phyloP scores from a whole-genome alignment of 2,329 filamentous ascomycete species.

The Trichoderma guizhouense region DNA sequence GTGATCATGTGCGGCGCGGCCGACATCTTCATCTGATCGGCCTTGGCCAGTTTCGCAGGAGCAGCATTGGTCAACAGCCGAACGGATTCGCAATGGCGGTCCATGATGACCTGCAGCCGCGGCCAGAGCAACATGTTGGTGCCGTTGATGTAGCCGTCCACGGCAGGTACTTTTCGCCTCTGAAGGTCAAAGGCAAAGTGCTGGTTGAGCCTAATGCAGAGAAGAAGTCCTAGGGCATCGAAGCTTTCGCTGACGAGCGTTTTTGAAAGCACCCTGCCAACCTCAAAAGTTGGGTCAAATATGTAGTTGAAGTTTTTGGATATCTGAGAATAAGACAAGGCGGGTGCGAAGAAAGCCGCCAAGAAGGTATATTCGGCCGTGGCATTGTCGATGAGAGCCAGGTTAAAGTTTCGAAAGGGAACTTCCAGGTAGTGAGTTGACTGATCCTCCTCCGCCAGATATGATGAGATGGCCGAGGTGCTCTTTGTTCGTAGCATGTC shows the following conservation, averaged over 20 bases:
- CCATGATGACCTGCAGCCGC: constrained; percentile 89
- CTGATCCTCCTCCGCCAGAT: constrained; percentile 87
- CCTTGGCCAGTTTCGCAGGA: constrained; percentile 37
- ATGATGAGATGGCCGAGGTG: constrained; percentile 76
- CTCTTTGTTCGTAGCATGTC: constrained; percentile 74
- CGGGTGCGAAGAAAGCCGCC: constrained; percentile 80
- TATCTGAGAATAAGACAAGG: constrained; percentile 70
- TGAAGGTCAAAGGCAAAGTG: constrained; percentile 93
- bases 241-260: constrained; percentile 71
- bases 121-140: constrained; percentile 97
- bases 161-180: constrained; percentile 80
- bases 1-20: constrained; percentile 88
- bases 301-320: constrained; percentile 82
- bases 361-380: constrained; percentile 94
- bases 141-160: constrained; percentile 89
- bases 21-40: constrained; percentile 59
- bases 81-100: constrained; percentile 85
- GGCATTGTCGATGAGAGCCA: constrained; percentile 89
- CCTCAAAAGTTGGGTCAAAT: constrained; percentile 83
- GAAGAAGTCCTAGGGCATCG: constrained; percentile 80
- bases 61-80: constrained; percentile 59
- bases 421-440: constrained; percentile 82
- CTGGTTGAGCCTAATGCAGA: constrained; percentile 93
- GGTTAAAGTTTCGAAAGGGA: constrained; percentile 90
- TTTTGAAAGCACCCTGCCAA: constrained; percentile 75